Evolutionary conservation across 495 filamentous ascomycete genomes (phyloP), one percentile per base, ranked within the genome.

Genomic region (Rusavskia elegans): DNA sequence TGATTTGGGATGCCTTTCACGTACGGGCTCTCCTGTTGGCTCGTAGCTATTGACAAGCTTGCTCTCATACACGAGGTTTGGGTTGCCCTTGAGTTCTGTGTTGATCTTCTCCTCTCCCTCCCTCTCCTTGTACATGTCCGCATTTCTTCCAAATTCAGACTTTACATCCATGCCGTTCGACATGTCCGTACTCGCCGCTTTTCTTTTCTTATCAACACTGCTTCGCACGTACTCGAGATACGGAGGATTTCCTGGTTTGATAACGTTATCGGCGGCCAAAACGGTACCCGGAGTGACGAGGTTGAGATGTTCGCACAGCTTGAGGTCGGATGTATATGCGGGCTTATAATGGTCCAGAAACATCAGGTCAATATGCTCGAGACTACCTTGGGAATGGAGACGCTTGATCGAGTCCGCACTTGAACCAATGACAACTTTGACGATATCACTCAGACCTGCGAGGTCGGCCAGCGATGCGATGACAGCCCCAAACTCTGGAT

Each of bases 331-430:
- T 1, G 66, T 74, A 54, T 86, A 85, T 0, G 74, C 69, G 0
- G 78, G 77, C 57, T 85, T 84, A 61, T 73, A 74, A 54, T 85
- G 83, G 52, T 85, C 83, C n/a, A 87, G 65, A 57, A 85, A 84
- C 57, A 83, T 66, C 41, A 86, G 62, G 49, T 81, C 82, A 32
- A 85, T 73, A 27, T 68, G 64, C 19, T 60, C 55, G 13, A 85
- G 55, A n/a, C 25, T 35, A 0, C 76, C 77, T 7, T 70, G 59
- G 2, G 59, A 50, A 50, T 73, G 64, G 1, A 84, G 65, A 11
- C 74, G 66, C 50, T 65, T 66, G 44, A 85, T 66, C 0, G 77
- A 78, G 9, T 68, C 66, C 20, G 75, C 71, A 40, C 78, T 78
- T 0, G 79, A 61, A 9, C 84, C 84, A 39, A 84, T 75, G 6